Base-by-base conservation (phyloP, 306 rosid genomes). In the Luffa aegyptiaca region DNA sequence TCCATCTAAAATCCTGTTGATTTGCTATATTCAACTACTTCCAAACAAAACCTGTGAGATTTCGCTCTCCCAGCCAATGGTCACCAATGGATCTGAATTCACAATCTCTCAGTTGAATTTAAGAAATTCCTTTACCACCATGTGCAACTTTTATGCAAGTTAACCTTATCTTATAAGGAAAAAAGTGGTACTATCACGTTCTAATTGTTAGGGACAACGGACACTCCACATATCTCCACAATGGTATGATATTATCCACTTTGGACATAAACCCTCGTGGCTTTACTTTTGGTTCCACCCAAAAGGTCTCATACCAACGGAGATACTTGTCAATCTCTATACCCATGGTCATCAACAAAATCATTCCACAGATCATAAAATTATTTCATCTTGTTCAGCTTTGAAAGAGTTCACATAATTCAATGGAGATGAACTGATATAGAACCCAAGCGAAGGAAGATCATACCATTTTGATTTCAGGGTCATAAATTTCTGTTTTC, bases 401-500 rank as follows among this genome's bases (percentile, higher is more conserved):
- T 6, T 35, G 16, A 33, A 33, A 66, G 31, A 66, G 46, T 66
- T 66, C 7, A 66, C 51, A 66, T 2, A 36, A 65, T 9, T 17
- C 74, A 39, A 66, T 17, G 33, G 49, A 18, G 70, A 63, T 5
- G 14, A 35, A 35, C 35, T 63, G 45, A 13, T 63, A 5, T 35
- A 63, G 70, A 41, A 1, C 14, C 49, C 76, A 65, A 79, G 80
- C 9, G 21, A 48, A 70, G 57, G 75, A 77, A 72, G 36, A 62
- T 92, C 93, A 18, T 82, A 84, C 88, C 88, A 64, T 64, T 81
- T 86, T 90, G 83, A 73, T 81, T 59, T 82, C 96, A 53, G 88
- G 84, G 82, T 88, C 97, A 82, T 84, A 80, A 16, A 82, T 70
- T 85, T 90, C 91, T 80, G 76, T 86, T 85, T 90, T 90, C 53